phyloP scores from a whole-genome alignment of 129 eudicot genomes.

The carrot (Daucus carota) region DH1_v3.0 NC_030383.2:49506501-49507000 shows the following conservation, averaged over 20 bases:
- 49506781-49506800: no score
- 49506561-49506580: neutral
- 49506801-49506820: no score
- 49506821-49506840: no score
- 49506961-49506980: constrained; percentile 33
- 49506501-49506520: neutral
- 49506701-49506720: neutral
- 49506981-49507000: constrained; percentile 63
- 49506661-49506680: neutral
- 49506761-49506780: no score
- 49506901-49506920: neutral
- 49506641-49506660: constrained; percentile 7
- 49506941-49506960: constrained; percentile 78
- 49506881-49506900: neutral
- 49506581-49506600: constrained; percentile 9
- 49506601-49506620: constrained; percentile 2
- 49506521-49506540: constrained; percentile 7
- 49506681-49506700: neutral
- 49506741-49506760: no score
- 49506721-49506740: neutral
- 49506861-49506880: neutral
- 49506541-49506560: constrained; percentile 1
- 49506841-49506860: no score
- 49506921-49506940: constrained; percentile 20
- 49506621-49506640: constrained; percentile 9